Base-by-base conservation (phyloP, 2,329 filamentous ascomycete species). In the Leptographium wingfieldii region DNA sequence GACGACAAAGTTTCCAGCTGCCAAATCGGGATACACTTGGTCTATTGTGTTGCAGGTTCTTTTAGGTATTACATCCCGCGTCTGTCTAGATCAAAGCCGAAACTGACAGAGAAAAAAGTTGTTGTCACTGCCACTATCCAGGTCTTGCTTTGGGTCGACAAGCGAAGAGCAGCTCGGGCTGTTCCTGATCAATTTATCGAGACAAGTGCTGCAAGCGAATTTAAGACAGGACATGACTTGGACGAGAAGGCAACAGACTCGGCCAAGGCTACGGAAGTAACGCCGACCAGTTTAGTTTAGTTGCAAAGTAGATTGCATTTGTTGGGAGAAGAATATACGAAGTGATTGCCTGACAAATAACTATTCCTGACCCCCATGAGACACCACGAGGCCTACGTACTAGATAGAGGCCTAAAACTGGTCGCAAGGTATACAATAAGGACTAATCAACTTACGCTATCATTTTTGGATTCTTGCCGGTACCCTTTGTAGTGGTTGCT, bases 1-100 rank as follows among this genome's bases (percentile, higher is more conserved):
- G 57, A 74, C 72, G 0, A 71, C 69, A 0, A 70, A 69, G 5
- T 74, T 73, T 38, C 73, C 73, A 0, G 67, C 66, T 1, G 72
- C 72, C 0, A 65, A 61, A 16, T 72, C 71, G 33, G 73, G 73
- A 5, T 74, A 74, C 58, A 63, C 67, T 0, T 74, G 69, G 68
- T 69, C 66, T 1, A 70, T 73, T 22, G 63, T 71, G 0, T 60
- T 74, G 5, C 68, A 72, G 55, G 48, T 70, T 7, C 61, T 73
- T 2, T 64, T 72, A 2, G 66, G 72, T 73, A 64, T 67, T 70
- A 60, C 40, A 3, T 16, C 9, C 38, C 7, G 40, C 6, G 40
- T 19, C 40, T 19, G 5, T 35, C 9, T 35, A 10, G 14, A 3
- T 9, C 19, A 43, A 43, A 14, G 4, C 6, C 9, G 33, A 11